Evolutionary conservation across 257 asterid genomes (phyloP), one percentile per base, ranked within the genome.

Genomic region (Solanum chaucha): DNA sequence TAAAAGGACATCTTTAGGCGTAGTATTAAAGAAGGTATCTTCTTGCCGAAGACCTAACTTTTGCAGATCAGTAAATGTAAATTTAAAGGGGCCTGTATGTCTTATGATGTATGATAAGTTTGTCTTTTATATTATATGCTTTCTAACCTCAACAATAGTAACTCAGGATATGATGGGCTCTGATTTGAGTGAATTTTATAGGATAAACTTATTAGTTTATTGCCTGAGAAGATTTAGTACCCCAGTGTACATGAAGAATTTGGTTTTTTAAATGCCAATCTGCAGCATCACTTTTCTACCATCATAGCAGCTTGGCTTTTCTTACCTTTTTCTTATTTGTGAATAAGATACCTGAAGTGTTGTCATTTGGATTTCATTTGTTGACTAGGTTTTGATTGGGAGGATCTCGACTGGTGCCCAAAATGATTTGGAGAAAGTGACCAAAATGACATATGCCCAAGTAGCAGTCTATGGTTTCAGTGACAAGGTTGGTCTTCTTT

Each of bases 351-450:
- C n/a, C 67, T 80, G 28, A 48, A 46, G 61, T 10, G 28, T 17
- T 15, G 28, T 46, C 41, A 41, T 46, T 59, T 65, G 35, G 28
- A 28, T 80, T 80, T 87, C 83, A 67, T 80, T 80, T 87, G 82
- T 26, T 64, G 67, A 30, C 26, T 70, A 96, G 98, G 98, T 96
- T 82, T 86, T 96, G 89, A 83, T 96, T 19, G 99, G 99, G 74
- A 95, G 89, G 92, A 94, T 96, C 83, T 95, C 98, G 36, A 96
- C 98, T 1, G 99, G 98, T 28, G 99, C 98, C 55, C 99, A 96
- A 90, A 94, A 96, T 85, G 98, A 95, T 87, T 90, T 95, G 92
- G 99, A 96, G 91, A 96, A 94, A 86, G 98, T 96, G n/a, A 94
- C 99, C 9, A 93, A 93, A 88, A 93, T 96, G 95, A 94, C 98